Conservation (phyloP, 108 stramenopile species). For the Heterococcus sp. region DNA sequence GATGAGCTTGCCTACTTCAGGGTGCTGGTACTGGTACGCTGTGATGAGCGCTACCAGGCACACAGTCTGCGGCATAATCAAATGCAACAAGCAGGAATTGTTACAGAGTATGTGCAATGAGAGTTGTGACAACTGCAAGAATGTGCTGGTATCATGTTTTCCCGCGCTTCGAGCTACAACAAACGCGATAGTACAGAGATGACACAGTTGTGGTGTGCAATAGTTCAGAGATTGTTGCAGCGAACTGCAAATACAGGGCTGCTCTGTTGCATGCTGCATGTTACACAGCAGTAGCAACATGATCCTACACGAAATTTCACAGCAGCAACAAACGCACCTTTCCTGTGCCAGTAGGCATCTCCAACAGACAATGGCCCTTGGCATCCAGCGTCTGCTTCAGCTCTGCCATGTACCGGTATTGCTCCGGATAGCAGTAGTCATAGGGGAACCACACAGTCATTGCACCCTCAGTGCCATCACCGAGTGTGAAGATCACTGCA, state of each 20-base stretch:
- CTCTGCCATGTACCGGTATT: slow-evolving; percentile 98
- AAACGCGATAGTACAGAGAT: neutral
- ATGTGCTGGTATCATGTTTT: neutral
- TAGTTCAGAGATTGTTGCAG: too few relatives aligned
- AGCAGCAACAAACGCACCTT: too few relatives aligned
- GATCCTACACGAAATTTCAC: too few relatives aligned
- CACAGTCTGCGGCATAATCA: slow-evolving; percentile 78
- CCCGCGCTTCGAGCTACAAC: neutral
- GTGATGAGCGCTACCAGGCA: slow-evolving; percentile 93
- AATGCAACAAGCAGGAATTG: neutral
- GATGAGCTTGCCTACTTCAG: slow-evolving; percentile 91
- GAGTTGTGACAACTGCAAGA: neutral
- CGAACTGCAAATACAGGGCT: too few relatives aligned
- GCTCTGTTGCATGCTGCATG: too few relatives aligned
- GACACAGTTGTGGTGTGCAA: too few relatives aligned
- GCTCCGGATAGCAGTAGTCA: slow-evolving; percentile 91
- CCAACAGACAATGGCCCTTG: slow-evolving; percentile 90
- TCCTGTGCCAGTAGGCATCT: slow-evolving; percentile 87
- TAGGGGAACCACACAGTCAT: slow-evolving; percentile 99
- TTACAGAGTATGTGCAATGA: too few relatives aligned
- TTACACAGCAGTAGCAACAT: too few relatives aligned
- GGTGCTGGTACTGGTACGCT: slow-evolving; percentile 85
- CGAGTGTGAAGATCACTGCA: slow-evolving; percentile 90
- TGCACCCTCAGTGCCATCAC: too few relatives aligned
- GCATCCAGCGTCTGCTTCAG: slow-evolving; percentile 94